phyloP scores from a whole-genome alignment of 768 basidiomycete species.

The Collybiopsis confluens region DNA sequence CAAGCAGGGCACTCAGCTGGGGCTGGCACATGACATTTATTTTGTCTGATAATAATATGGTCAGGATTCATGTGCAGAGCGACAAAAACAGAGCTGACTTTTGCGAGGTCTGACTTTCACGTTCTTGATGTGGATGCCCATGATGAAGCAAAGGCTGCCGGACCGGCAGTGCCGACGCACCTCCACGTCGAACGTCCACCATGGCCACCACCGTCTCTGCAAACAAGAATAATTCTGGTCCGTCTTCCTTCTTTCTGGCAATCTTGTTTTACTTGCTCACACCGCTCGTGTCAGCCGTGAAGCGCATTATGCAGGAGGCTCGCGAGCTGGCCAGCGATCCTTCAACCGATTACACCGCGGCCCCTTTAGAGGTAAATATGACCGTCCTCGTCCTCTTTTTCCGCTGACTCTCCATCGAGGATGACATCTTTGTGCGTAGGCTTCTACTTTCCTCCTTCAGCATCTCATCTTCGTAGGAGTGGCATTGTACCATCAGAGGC shows the following conservation, averaged over 20 bases:
- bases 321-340: constrained; percentile 83
- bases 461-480: constrained; percentile 47
- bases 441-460: constrained; percentile 6
- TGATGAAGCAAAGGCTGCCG: constrained; percentile 10
- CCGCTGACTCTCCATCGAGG: constrained; percentile 34
- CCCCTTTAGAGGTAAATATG: constrained; percentile 65
- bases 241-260: constrained; percentile 12
- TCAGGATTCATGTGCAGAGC: constrained; percentile 5
- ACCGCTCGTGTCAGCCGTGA: constrained; percentile 57
- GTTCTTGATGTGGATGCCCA: constrained; percentile 72
- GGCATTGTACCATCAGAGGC: constrained; percentile 97
- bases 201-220: constrained; percentile 38
- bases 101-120: constrained; percentile 79
- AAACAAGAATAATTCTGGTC: constrained; percentile 90
- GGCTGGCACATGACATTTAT: constrained; percentile 55
- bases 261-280: not conserved
- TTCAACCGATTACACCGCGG: constrained; percentile 82
- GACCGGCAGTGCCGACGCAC: not conserved
- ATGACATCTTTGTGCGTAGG: constrained; percentile 82
- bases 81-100: constrained; percentile 36
- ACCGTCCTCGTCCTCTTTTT: not conserved
- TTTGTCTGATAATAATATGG: constrained; percentile 28
- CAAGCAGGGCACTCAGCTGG: constrained; percentile 75
- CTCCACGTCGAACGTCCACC: constrained; percentile 6
- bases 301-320: constrained; percentile 97